These are phyloP conservation scores for Inga laurina DNA, from an alignment of 306 rosid species.

Conservation along the genomic window DNA sequence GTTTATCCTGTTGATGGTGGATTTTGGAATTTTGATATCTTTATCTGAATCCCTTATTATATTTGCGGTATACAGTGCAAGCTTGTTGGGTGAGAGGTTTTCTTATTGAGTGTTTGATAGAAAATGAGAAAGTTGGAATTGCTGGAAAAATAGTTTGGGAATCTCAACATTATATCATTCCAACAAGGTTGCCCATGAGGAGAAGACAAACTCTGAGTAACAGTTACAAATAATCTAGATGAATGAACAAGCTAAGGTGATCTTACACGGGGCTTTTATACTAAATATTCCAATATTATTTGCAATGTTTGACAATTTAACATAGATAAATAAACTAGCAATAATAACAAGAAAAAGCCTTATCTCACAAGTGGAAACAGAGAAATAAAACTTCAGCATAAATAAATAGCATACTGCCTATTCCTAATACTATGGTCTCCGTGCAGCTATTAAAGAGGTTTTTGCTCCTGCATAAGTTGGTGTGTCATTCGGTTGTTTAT, in stretches of 20 bases:
- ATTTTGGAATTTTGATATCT: neutral
- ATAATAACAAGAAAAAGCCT: neutral
- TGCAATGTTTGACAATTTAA: neutral
- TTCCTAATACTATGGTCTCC: neutral
- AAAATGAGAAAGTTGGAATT: neutral
- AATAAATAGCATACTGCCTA: neutral
- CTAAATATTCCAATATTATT: neutral
- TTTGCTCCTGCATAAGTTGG: neutral
- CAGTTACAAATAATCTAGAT: neutral
- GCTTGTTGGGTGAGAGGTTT: neutral
- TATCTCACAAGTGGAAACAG: neutral
- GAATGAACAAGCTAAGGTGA: neutral
- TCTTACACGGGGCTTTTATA: neutral
- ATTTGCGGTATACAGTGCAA: neutral
- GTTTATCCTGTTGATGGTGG: neutral
- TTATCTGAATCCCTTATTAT: neutral
- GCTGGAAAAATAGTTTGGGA: neutral
- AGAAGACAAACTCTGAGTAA: neutral
- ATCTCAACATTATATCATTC: neutral
- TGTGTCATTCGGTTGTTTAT: neutral
- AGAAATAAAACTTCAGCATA: neutral
- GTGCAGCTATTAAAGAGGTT: neutral
- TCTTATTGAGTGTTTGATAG: neutral
- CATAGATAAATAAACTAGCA: neutral
- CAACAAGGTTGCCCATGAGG: neutral